Percentiles rank a stretch among this genome's conserved stretches.
Conservation (phyloP, 352 stramenopile genomes). For the Phytopythium aichiense region DNA sequence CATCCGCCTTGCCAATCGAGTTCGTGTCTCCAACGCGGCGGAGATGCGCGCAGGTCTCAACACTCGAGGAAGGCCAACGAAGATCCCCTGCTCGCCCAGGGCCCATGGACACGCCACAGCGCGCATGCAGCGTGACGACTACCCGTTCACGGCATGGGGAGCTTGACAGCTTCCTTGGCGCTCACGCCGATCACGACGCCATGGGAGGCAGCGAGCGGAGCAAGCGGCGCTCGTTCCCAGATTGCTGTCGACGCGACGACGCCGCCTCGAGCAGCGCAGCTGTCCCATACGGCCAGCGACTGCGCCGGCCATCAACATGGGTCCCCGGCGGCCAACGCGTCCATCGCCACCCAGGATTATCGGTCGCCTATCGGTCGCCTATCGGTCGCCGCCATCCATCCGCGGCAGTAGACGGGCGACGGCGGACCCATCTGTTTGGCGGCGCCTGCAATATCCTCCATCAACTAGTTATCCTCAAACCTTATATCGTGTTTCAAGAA, state of each 20-base stretch:
- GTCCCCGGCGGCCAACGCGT: neutral
- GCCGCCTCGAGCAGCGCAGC: neutral
- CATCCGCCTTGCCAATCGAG: neutral
- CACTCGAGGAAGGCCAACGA: neutral
- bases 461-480: neutral
- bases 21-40: neutral
- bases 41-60: neutral
- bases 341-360: neutral
- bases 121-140: too few species aligned
- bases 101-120: too few species aligned
- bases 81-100: neutral
- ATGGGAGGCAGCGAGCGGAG: neutral
- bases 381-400: neutral
- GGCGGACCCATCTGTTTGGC: neutral
- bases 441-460: neutral
- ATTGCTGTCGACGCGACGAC: neutral
- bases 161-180: too few species aligned
- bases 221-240: neutral
- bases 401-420: neutral
- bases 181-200: too few species aligned
- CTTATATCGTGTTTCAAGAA: neutral
- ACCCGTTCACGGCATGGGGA: too few species aligned
- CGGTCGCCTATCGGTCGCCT: too few species aligned
- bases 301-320: too few species aligned
- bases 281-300: neutral